phyloP scores from a whole-genome alignment of 306 rosid genomes.

The Medicago arabica region DNA sequence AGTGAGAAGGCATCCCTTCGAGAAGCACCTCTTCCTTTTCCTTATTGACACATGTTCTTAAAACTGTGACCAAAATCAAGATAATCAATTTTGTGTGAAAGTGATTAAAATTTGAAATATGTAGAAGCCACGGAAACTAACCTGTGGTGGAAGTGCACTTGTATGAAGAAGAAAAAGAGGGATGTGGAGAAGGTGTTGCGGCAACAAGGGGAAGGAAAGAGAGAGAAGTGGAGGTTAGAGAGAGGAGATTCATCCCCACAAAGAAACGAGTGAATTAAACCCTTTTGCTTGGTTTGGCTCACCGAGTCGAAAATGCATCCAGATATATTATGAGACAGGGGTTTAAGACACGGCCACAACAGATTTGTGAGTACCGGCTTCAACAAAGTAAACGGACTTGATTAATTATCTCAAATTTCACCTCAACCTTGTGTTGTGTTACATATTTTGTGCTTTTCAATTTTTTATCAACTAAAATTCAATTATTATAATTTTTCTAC shows the following conservation, averaged over 20 bases:
- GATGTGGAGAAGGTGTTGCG: slow-evolving; percentile 11
- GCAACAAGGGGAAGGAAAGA: slow-evolving; percentile 19
- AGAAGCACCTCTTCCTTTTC: slow-evolving; percentile 68
- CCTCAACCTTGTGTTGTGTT: too few relatives aligned
- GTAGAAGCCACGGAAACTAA: slow-evolving; percentile 31
- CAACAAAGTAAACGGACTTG: too few relatives aligned
- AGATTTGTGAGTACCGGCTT: too few relatives aligned
- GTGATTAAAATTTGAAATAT: not conserved
- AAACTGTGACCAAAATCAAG: slow-evolving; percentile 50
- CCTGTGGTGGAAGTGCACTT: slow-evolving; percentile 54
- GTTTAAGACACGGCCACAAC: too few relatives aligned
- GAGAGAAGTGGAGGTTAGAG: slow-evolving; percentile 41
- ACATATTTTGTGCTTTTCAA: too few relatives aligned
- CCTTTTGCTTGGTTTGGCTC: too few relatives aligned
- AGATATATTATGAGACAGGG: too few relatives aligned
- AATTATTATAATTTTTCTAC: too few relatives aligned
- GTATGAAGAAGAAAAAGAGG: slow-evolving; percentile 26
- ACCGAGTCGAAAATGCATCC: too few relatives aligned
- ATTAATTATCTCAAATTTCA: too few relatives aligned
- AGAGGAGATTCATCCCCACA: slow-evolving; percentile 36
- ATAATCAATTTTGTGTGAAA: not conserved
- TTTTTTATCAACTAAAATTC: too few relatives aligned
- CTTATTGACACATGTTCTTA: slow-evolving; percentile 53
- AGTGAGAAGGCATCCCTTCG: slow-evolving; percentile 71
- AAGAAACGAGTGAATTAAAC: too few relatives aligned